Evolutionary conservation across 192 early-diverging fungal genomes (phyloP), one percentile per base, ranked within the genome.

Genomic region (Entomortierella chlamydospora): DNA sequence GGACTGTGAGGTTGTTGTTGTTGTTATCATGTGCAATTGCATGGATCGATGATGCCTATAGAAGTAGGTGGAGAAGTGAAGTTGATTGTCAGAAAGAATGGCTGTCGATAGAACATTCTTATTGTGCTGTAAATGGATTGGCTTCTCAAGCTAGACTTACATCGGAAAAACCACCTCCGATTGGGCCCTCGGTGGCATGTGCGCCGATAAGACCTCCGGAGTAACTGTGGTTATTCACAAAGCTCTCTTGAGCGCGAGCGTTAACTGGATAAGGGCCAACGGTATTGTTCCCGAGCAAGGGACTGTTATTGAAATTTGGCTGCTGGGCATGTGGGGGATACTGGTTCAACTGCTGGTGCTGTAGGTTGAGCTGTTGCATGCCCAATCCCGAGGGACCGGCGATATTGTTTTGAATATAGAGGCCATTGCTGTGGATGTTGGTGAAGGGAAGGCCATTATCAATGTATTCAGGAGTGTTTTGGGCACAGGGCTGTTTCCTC

Each of bases 401-500:
- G n/a, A n/a, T n/a, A n/a, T n/a, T n/a, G n/a, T n/a, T n/a, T n/a
- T n/a, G n/a, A n/a, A n/a, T n/a, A n/a, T n/a, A n/a, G n/a, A n/a
- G n/a, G 34, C 34, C 10, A 10, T 10, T 10, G 34, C 34, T 37
- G 34, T 37, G 4, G 34, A 7, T 37, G 34, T 37, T 37, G 34
- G 4, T 37, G 34, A 7, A 37, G 34, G 34, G 10, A 37, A 10
- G 34, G 34, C 34, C 34, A 37, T 41, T 62, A 31, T 47, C 28
- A 26, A 18, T 66, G 33, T 25, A 4, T 4, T n/a, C 22, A 22
- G 47, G 3, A 37, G 54, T 13, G 41, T 30, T 12, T 18, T 30
- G 25, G 26, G 34, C 9, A 25, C 30, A 26, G 52, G 70, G 70
- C 30, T 72, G 70, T 43, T 72, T 72, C 42, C 70, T 43, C 42